These are phyloP conservation scores for Scheffersomyces lignicola DNA, from an alignment of 1,139 yeast genomes.

Conservation along the genomic window DNA sequence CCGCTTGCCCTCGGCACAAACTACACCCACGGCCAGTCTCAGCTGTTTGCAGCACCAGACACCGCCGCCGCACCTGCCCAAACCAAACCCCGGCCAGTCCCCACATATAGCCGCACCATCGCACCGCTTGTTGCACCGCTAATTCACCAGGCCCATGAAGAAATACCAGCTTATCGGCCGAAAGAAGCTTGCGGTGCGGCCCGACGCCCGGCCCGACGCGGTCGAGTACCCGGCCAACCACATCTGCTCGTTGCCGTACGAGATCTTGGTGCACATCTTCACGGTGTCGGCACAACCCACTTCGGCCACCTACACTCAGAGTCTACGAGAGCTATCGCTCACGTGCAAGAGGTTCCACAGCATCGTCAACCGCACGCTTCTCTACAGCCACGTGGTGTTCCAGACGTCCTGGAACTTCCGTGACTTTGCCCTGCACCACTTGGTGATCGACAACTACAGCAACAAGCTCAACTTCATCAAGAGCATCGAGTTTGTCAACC, in stretches of 20 bases:
- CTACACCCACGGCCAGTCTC: no score
- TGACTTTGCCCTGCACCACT: conserved; percentile 32
- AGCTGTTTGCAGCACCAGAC: no score
- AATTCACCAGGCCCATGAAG: conserved; percentile 13
- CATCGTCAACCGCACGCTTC: conserved; percentile 34
- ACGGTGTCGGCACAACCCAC: conserved; percentile 9
- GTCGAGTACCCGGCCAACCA: conserved; percentile 28
- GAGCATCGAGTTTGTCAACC: conserved; percentile 29
- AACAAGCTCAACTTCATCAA: conserved; percentile 32
- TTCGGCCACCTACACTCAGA: conserved; percentile 17
- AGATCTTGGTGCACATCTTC: conserved; percentile 37
- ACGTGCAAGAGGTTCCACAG: conserved; percentile 37
- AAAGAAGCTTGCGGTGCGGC: conserved; percentile 21
- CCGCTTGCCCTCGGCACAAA: no score
- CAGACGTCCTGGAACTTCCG: conserved; percentile 24
- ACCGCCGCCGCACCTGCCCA: no score
- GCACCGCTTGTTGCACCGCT: neutral
- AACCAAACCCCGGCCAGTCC: no score
- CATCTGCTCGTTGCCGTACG: conserved; percentile 43
- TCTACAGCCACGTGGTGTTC: conserved; percentile 36
- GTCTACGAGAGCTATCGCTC: conserved; percentile 25
- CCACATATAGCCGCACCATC: no score
- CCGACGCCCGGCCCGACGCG: conserved; percentile 3
- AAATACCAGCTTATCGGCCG: conserved; percentile 43
- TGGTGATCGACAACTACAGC: conserved; percentile 17